Percentiles rank a stretch among this genome's conserved stretches.
These are phyloP conservation scores for Sclerotinia borealis DNA, from an alignment of 2,329 filamentous ascomycete species.

Conservation along the genomic window DNA sequence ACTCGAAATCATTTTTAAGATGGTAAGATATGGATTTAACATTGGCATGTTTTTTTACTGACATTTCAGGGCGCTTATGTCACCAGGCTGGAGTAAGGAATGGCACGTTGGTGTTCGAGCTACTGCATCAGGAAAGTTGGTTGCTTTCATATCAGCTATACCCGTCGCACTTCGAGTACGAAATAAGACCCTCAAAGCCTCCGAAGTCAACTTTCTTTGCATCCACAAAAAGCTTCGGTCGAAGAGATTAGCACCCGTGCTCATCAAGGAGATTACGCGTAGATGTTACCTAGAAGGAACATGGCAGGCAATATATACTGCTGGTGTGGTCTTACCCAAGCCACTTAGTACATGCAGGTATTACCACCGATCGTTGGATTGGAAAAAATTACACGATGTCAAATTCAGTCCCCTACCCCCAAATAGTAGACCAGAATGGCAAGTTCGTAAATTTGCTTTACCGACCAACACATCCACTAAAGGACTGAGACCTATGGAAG, in stretches of 20 bases:
- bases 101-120: slow-evolving; percentile 96
- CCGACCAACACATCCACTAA: slow-evolving; percentile 66
- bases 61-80: slow-evolving; percentile 72
- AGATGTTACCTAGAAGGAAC: slow-evolving; percentile 80
- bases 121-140: slow-evolving; percentile 74
- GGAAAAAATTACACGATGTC: slow-evolving; percentile 91
- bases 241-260: slow-evolving; percentile 84
- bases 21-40: slow-evolving; percentile 53
- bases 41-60: slow-evolving; percentile 15
- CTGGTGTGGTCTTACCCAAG: slow-evolving; percentile 81
- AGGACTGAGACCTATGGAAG: slow-evolving; percentile 74
- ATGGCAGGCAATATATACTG: slow-evolving; percentile 95
- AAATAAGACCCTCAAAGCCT: slow-evolving; percentile 65
- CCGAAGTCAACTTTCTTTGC: slow-evolving; percentile 97
- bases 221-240: slow-evolving; percentile 96
- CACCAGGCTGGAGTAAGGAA: slow-evolving; percentile 86
- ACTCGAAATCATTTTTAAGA: slow-evolving; percentile 79
- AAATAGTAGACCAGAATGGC: slow-evolving; percentile 76
- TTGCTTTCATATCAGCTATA: slow-evolving; percentile 93
- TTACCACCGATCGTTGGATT: slow-evolving; percentile 89
- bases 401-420: slow-evolving; percentile 86
- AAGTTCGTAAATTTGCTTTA: slow-evolving; percentile 80
- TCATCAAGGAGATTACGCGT: slow-evolving; percentile 97
- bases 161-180: slow-evolving; percentile 79
- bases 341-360: slow-evolving; percentile 92